Conservation (phyloP, 495 filamentous ascomycete genomes). For the Collariella sp. region DNA sequence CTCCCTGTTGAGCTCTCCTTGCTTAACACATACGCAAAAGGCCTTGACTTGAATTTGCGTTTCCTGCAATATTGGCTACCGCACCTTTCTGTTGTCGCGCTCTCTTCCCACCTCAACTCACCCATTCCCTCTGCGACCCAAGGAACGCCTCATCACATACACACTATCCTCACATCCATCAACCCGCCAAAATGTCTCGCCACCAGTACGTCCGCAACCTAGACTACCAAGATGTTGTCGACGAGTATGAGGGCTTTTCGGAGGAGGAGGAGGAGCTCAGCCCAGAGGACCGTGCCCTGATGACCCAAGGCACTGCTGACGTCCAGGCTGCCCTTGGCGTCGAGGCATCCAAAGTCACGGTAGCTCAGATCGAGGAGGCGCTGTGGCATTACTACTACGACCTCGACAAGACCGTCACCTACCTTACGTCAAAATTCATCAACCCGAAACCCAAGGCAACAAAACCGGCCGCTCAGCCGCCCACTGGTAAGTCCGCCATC, state of each 20-base stretch:
- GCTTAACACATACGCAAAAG: no score
- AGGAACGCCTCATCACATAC: not conserved
- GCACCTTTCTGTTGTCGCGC: not conserved
- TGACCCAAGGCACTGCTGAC: conserved; percentile 47
- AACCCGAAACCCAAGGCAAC: conserved; percentile 27
- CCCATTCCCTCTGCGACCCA: not conserved
- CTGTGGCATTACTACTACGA: conserved; percentile 97
- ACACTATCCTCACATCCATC: not conserved
- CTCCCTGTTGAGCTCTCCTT: no score
- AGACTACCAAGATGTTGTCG: conserved; percentile 52
- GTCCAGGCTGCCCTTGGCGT: conserved; percentile 48
- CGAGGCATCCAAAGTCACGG: conserved; percentile 46
- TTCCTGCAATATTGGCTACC: not conserved
- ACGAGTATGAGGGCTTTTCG: conserved; percentile 49
- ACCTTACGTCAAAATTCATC: conserved; percentile 56
- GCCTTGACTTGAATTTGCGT: no score
- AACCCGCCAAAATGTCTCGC: conserved; percentile 46
- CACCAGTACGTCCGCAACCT: conserved; percentile 52
- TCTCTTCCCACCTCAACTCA: not conserved
- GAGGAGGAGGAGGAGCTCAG: conserved; percentile 45
- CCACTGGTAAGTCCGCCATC: conserved; percentile 45
- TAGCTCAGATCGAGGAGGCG: conserved; percentile 73
- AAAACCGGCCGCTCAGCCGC: conserved; percentile 29
- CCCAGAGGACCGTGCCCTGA: conserved; percentile 49
- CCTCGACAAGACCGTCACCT: conserved; percentile 70